Evolutionary conservation across 306 rosid genomes (phyloP), one percentile per base, ranked within the genome.

Genomic region (Alnus glutinosa): DNA sequence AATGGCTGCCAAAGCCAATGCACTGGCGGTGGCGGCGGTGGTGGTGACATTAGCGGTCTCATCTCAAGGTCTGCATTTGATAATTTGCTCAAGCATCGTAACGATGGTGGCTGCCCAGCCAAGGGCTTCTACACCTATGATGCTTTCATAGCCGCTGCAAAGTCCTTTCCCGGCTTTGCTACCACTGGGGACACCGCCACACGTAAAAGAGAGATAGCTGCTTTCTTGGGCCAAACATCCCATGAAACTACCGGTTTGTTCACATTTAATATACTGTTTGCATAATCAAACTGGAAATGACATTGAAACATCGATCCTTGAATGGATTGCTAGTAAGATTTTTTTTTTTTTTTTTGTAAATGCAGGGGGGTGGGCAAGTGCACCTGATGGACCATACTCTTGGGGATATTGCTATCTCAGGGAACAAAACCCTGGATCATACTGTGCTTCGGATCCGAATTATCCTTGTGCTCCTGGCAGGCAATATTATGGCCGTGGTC

Each of bases 191-290:
- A 91, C 58, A 75, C 59, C 9, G 58, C 70, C 42, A 85, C 89
- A 1, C 77, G 79, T 1, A 86, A 89, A 79, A 89, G 64, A 76
- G 94, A 92, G 73, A 73, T 92, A 2, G 92, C 97, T 48, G 94
- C 97, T 83, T 92, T 89, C 88, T 86, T 89, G 15, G 94, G 77
- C 34, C 94, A 91, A 87, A 91, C 93, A 44, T 91, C 96, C 46
- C 96, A 89, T 67, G 96, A 91, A 83, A 91, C 93, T 54, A 86
- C 93, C 0, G 88, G 85, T 79, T 49, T 19, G 52, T 57, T 14
- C 66, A 42, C 6, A 42, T 42, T 42, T 42, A 42, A 42, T 5
- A 12, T 14, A 14, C 19, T 36, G 15, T 28, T 0, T 10, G 57
- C 34, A 28, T 70, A 14, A 14, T 15, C 70, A n/a, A 36, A 64